Evolutionary conservation across 805 yeast genomes (phyloP).

Genomic region (Gaillardinia entomophila): DNA sequence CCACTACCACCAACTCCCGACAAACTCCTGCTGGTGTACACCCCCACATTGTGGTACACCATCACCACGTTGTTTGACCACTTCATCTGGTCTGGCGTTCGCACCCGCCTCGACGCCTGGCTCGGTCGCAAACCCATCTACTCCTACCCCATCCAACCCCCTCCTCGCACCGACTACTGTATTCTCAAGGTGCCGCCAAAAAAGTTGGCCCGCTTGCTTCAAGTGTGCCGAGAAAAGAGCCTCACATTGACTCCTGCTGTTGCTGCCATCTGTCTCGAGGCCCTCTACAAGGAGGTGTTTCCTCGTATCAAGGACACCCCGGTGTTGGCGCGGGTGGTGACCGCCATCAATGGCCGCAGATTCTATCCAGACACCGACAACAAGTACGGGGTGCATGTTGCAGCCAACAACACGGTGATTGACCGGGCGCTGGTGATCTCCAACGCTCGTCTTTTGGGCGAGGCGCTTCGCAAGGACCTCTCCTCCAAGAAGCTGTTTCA

Average conservation of each 20-base stretch:
- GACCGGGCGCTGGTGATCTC: conserved; percentile 2
- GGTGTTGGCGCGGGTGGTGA: not conserved
- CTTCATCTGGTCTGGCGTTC: too few relatives aligned
- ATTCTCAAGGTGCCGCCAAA: conserved; percentile 3
- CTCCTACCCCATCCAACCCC: too few relatives aligned
- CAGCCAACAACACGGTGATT: too few relatives aligned
- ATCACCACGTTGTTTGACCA: conserved; percentile 4
- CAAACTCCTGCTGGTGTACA: not conserved
- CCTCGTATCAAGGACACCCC: not conserved
- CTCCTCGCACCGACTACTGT: conserved; percentile 3
- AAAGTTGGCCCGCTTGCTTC: conserved; percentile 2
- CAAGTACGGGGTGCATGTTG: too few relatives aligned
- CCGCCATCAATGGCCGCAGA: conserved; percentile 7
- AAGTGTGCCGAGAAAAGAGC: conserved; percentile 1
- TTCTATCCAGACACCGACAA: conserved; percentile 8
- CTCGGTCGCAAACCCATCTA: conserved; percentile 1
- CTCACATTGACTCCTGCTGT: conserved; percentile 8
- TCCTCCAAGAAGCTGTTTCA: conserved; percentile 3
- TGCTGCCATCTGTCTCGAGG: conserved; percentile 2
- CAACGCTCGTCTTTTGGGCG: conserved; percentile 1
- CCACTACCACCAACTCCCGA: conserved; percentile 3
- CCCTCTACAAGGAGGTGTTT: conserved; percentile 2
- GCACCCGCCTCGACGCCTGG: conserved; percentile 1
- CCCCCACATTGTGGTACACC: conserved; percentile 2
- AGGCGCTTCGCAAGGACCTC: conserved; percentile 1